Conservation (phyloP, 345 rosid species). For the Alliaria petiolata region DNA sequence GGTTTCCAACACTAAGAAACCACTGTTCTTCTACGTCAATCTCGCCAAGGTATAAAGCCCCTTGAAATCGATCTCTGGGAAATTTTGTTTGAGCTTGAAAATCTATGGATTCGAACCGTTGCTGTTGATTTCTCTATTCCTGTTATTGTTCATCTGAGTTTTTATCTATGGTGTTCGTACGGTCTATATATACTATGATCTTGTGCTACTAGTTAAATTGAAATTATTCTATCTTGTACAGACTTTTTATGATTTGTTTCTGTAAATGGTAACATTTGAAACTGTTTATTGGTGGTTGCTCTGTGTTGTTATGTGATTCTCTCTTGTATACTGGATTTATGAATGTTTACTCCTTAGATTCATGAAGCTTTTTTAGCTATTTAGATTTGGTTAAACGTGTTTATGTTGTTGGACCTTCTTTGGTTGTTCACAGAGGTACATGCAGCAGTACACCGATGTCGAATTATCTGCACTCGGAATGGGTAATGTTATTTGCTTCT, state of each 20-base stretch:
- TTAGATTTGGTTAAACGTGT: not conserved
- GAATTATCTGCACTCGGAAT: slow-evolving; percentile 96
- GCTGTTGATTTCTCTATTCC: not conserved
- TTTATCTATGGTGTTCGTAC: too few species aligned
- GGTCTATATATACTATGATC: not conserved
- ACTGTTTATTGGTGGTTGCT: not conserved
- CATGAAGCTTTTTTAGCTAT: not conserved
- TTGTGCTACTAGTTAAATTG: not conserved
- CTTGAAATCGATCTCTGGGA: not conserved
- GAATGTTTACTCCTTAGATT: not conserved
- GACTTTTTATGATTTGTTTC: not conserved
- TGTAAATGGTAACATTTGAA: not conserved
- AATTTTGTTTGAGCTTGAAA: not conserved
- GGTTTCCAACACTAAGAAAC: slow-evolving; percentile 93
- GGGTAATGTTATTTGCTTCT: slow-evolving; percentile 48
- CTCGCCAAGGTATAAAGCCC: slow-evolving; percentile 70
- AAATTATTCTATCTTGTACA: not conserved
- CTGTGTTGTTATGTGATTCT: not conserved
- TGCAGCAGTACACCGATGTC: slow-evolving; percentile 88
- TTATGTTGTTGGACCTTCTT: not conserved
- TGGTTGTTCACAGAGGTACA: slow-evolving; percentile 58
- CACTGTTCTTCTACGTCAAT: slow-evolving; percentile 91
- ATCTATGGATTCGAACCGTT: not conserved
- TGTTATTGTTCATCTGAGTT: too few species aligned
- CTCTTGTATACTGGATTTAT: not conserved